Base-by-base conservation (phyloP, 805 yeast genomes). In the Kluyveromyces aestuarii region DNA sequence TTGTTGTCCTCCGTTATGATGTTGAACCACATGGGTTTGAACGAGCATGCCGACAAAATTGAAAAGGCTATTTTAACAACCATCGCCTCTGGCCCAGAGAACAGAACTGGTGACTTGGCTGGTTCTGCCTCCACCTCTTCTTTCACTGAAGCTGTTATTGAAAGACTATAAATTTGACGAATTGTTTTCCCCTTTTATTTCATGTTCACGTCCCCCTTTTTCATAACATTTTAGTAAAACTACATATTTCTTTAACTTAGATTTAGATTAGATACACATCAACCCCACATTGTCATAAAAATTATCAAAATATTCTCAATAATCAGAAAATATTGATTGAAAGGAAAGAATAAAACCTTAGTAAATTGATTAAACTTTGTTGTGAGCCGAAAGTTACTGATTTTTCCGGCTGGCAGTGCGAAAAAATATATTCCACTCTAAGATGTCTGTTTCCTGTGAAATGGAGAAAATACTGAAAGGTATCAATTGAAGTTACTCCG, bases 21-120 rank as follows among this genome's bases (percentile, higher is more conserved):
- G 98, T 84, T 93, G 79, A 86, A 95, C 76, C 99, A 93, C 79
- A 91, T 93, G 98, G 83, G 87, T 47, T 80, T 93, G 71, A 77
- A 78, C 70, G 73, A 75, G 33, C 79, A 84, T 64, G 98, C 97
- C 60, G 84, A 80, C 69, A 78, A 74, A 70, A 88, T 93, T 65
- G 95, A 91, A 76, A 72, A 69, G 58, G 98, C 99, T 51, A 96
- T 90, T 49, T 67, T 80, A 56, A 68, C 71, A 45, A 88, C 98
- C 58, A 86, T 93, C 67, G 98, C 98, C 55, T 87, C 96, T 44
- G 96, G 97, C 61, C 81, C 89, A 57, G 93, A 85, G 70, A 86
- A 87, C 81, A 87, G 96, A 82, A 93, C 99, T 58, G 88, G 88
- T 70, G 99, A 91, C 71, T 80, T 93, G 74, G 86, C 85, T 74